phyloP scores from a whole-genome alignment of 169 alveolate species.

The Theileria orientalis region DNA sequence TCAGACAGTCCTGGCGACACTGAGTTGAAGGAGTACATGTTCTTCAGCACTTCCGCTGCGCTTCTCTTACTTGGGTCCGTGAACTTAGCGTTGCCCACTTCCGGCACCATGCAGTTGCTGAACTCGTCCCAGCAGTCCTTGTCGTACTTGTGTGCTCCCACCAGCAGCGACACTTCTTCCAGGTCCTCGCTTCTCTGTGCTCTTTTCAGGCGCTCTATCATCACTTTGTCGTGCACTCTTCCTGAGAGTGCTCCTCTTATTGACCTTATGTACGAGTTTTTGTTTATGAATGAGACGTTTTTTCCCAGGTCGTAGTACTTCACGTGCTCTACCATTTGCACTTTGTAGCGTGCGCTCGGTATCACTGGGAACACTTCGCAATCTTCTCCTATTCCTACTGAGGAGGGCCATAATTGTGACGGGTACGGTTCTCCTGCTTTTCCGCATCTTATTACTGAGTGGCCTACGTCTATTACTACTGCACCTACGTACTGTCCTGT shows the following conservation, averaged over 20 bases:
- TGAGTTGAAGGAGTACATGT: conserved; percentile 3
- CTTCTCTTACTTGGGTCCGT: neutral
- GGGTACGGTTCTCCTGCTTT: conserved; percentile 28
- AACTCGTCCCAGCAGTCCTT: conserved; percentile 56
- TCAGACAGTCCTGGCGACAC: conserved; percentile 42
- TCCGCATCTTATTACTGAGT: conserved; percentile 28
- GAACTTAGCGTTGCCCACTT: neutral
- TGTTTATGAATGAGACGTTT: neutral
- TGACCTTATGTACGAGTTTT: conserved; percentile 19
- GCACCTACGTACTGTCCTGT: conserved; percentile 48
- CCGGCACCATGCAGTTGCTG: conserved; percentile 18
- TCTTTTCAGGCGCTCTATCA: neutral
- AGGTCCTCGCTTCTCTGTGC: neutral
- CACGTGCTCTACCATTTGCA: conserved; percentile 5
- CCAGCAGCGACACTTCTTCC: neutral
- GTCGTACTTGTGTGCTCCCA: conserved; percentile 7
- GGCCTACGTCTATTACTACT: conserved; percentile 41
- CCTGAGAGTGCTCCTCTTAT: conserved; percentile 33
- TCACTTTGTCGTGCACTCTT: conserved; percentile 11
- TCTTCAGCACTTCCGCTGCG: neutral
- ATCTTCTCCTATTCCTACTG: conserved; percentile 31
- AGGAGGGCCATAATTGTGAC: conserved; percentile 29
- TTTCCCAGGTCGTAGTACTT: neutral
- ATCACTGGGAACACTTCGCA: conserved; percentile 49
- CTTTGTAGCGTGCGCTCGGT: neutral